Percentiles rank a stretch among this genome's conserved stretches.
Conservation (phyloP, 371 early-diverging fungal species). For the Actinomortierella ambigua region DNA sequence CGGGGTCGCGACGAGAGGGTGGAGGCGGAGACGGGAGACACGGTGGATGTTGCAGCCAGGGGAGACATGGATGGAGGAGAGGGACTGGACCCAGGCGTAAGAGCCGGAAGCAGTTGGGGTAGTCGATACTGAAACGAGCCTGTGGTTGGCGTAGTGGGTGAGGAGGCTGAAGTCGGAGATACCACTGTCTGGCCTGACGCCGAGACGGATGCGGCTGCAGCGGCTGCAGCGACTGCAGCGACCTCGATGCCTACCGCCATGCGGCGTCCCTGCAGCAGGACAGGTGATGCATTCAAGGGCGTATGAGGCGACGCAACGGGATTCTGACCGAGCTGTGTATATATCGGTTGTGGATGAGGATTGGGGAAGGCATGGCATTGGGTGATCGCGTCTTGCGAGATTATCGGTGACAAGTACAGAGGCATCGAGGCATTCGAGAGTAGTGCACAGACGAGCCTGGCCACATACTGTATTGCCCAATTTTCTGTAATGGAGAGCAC, state of each 20-base stretch:
- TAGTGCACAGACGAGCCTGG: slow-evolving; percentile 48
- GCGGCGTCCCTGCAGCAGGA: too few species aligned
- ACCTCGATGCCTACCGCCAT: too few species aligned
- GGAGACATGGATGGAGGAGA: slow-evolving; percentile 6
- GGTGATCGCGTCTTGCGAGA: too few species aligned
- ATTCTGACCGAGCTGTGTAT: too few species aligned
- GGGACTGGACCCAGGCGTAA: too few species aligned
- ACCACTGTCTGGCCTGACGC: background rate
- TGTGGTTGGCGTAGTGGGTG: background rate
- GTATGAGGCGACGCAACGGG: too few species aligned
- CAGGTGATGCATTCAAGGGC: background rate
- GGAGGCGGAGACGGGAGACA: slow-evolving; percentile 5
- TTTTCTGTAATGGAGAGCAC: slow-evolving; percentile 59
- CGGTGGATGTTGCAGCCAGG: background rate
- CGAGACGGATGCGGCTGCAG: background rate
- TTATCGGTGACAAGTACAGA: slow-evolving; percentile 29
- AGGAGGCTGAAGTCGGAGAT: slow-evolving; percentile 2
- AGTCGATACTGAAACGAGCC: background rate
- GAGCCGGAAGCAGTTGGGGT: too few species aligned
- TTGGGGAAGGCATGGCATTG: too few species aligned
- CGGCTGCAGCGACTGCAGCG: background rate
- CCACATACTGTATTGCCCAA: slow-evolving; percentile 66
- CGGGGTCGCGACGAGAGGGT: slow-evolving; percentile 18
- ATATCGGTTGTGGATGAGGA: too few species aligned
- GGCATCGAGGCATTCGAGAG: slow-evolving; percentile 19